phyloP scores from a whole-genome alignment of 257 asterid genomes.

The Scutellaria minor region DNA sequence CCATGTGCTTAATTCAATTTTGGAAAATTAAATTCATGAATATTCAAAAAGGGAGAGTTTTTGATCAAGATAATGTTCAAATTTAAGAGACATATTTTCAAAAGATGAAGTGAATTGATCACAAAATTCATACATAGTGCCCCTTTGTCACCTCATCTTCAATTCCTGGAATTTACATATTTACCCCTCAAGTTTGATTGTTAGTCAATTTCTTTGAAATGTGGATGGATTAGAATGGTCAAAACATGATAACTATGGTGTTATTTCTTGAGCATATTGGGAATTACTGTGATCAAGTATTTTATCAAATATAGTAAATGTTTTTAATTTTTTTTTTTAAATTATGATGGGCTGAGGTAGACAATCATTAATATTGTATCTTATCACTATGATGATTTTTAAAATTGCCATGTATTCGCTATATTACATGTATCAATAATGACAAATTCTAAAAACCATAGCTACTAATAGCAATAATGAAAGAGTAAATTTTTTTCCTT shows the following conservation, averaged over 20 bases:
- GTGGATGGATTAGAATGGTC: not conserved
- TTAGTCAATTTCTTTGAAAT: slow-evolving; percentile 4
- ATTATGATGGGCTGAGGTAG: too few species aligned
- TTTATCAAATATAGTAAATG: too few species aligned
- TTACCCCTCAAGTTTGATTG: not conserved
- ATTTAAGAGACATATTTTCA: slow-evolving; percentile 34
- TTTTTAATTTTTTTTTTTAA: too few species aligned
- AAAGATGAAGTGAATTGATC: slow-evolving; percentile 26
- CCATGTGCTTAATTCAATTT: not conserved
- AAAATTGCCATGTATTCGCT: too few species aligned
- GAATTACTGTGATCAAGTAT: not conserved
- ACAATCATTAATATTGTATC: too few species aligned
- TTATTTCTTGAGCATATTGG: not conserved
- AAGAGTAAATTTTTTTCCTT: too few species aligned
- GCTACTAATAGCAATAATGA: too few species aligned
- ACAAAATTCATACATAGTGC: too few species aligned
- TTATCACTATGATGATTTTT: too few species aligned
- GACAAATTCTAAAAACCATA: too few species aligned
- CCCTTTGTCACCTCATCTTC: not conserved
- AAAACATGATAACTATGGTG: not conserved
- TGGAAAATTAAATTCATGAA: not conserved
- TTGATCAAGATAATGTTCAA: slow-evolving; percentile 28
- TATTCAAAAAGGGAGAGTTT: not conserved
- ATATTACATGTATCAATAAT: too few species aligned
- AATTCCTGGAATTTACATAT: not conserved